These are phyloP conservation scores for Gloeophyllum trabeum DNA, from an alignment of 768 basidiomycete genomes.

Conservation along the genomic window DNA sequence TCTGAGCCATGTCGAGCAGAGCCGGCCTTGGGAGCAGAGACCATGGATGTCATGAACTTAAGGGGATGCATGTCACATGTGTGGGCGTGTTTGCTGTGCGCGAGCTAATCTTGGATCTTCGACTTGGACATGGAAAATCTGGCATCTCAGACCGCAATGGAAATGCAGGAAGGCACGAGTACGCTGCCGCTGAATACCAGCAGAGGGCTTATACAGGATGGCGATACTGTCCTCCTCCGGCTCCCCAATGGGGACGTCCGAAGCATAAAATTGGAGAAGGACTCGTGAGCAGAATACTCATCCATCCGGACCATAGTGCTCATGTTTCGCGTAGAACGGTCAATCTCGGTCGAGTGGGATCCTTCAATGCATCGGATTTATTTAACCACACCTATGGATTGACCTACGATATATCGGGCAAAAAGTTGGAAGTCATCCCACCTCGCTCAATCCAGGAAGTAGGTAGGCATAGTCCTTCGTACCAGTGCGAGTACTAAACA, in stretches of 20 bases:
- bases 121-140: not conserved
- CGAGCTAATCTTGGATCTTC: constrained; percentile 5
- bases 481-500: constrained; percentile 1
- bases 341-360: constrained; percentile 77
- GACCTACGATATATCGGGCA: constrained; percentile 75
- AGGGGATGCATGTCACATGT: no score
- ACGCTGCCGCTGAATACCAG: no score
- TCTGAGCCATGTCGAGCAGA: constrained; percentile 2
- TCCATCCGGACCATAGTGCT: constrained; percentile 1
- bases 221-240: constrained; percentile 69
- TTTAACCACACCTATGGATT: constrained; percentile 80
- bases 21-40: not conserved
- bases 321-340: constrained; percentile 36
- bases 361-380: constrained; percentile 69
- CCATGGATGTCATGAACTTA: no score
- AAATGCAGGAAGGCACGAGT: no score
- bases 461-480: constrained; percentile 34
- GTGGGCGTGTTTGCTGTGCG: constrained; percentile 5
- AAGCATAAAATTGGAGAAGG: constrained; percentile 59
- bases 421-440: constrained; percentile 51
- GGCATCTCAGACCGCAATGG: not conserved
- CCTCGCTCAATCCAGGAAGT: constrained; percentile 66
- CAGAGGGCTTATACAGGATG: constrained; percentile 37
- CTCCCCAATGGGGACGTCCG: constrained; percentile 75
- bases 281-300: constrained; percentile 40